phyloP scores from a whole-genome alignment of 768 basidiomycete genomes.

The Pholiota conissans region DNA sequence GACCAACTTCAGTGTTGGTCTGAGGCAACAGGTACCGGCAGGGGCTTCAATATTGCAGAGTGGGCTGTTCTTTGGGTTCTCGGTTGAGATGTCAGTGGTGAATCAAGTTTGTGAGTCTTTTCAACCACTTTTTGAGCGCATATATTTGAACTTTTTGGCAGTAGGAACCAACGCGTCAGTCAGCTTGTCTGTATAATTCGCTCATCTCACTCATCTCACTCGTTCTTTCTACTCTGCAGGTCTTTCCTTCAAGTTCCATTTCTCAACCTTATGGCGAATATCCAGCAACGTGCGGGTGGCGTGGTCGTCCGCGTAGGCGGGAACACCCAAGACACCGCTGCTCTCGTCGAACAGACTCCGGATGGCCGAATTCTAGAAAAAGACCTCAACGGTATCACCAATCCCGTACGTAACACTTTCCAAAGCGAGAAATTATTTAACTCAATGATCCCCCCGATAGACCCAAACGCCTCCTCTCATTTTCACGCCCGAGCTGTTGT shows the following conservation, averaged over 20 bases:
- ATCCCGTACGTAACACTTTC: conserved; percentile 50
- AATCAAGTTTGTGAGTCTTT: conserved; percentile 46
- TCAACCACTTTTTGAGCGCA: not conserved
- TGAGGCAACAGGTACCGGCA: conserved; percentile 34
- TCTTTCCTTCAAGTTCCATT: conserved; percentile 58
- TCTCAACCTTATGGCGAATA: conserved; percentile 76
- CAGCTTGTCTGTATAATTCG: not conserved
- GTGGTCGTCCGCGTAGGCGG: conserved; percentile 76
- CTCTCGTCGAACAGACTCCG: conserved; percentile 47
- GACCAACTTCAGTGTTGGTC: conserved; percentile 44
- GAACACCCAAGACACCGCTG: conserved; percentile 74
- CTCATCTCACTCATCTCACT: too few relatives aligned
- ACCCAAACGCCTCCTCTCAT: conserved; percentile 72
- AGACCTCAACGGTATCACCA: conserved; percentile 28
- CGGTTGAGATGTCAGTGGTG: too few relatives aligned
- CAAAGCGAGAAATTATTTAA: too few relatives aligned
- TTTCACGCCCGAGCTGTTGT: conserved; percentile 68
- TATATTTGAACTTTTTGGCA: conserved; percentile 14
- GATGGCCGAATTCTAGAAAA: conserved; percentile 55
- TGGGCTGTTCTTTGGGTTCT: conserved; percentile 28
- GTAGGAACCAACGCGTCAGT: conserved; percentile 52
- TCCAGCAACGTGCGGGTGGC: conserved; percentile 61
- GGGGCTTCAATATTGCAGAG: conserved; percentile 37
- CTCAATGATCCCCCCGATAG: conserved; percentile 24
- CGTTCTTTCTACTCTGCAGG: too few relatives aligned